These are phyloP conservation scores for Periconia sp. DNA, from an alignment of 2,329 filamentous ascomycete species.

Conservation along the genomic window DNA sequence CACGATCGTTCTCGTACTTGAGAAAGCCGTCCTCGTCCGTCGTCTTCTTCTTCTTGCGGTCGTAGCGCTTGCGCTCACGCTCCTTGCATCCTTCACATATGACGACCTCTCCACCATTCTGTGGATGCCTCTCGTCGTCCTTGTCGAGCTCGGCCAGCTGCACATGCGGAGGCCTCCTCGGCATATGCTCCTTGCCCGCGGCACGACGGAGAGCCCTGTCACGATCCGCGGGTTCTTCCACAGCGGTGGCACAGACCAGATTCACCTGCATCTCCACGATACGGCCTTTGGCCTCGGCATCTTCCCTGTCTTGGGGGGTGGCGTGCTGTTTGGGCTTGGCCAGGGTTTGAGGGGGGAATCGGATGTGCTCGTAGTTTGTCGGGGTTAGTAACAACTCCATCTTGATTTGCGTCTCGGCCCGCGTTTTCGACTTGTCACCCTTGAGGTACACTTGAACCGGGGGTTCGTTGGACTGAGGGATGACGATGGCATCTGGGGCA, in stretches of 20 bases:
- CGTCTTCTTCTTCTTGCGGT: constrained; percentile 90
- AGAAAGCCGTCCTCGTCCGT: constrained; percentile 87
- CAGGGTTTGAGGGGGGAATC: constrained; percentile 86
- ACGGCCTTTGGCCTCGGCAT: constrained; percentile 73
- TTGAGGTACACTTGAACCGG: constrained; percentile 18
- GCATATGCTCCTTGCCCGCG: constrained; percentile 46
- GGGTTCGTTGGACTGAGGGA: constrained; percentile 24
- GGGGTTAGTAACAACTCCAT: constrained; percentile 79
- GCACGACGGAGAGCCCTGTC: constrained; percentile 68
- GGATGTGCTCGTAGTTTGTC: constrained; percentile 75
- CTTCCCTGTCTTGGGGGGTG: constrained; percentile 68
- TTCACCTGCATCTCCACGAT: constrained; percentile 27
- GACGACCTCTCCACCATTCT: constrained; percentile 89
- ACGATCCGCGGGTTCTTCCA: constrained; percentile 70
- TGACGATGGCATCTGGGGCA: constrained; percentile 30
- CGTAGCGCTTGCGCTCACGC: constrained; percentile 86
- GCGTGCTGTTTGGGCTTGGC: constrained; percentile 90
- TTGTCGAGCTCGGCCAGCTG: constrained; percentile 50
- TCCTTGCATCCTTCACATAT: constrained; percentile 93
- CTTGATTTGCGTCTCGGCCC: constrained; percentile 95
- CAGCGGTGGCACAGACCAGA: constrained; percentile 88
- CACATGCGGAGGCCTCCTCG: constrained; percentile 37
- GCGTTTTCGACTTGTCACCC: constrained; percentile 65
- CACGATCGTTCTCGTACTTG: constrained; percentile 50
- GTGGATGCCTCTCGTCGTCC: constrained; percentile 69